Conservation (phyloP, 2,329 filamentous ascomycete genomes). For the Colletotrichum spinosum region DNA sequence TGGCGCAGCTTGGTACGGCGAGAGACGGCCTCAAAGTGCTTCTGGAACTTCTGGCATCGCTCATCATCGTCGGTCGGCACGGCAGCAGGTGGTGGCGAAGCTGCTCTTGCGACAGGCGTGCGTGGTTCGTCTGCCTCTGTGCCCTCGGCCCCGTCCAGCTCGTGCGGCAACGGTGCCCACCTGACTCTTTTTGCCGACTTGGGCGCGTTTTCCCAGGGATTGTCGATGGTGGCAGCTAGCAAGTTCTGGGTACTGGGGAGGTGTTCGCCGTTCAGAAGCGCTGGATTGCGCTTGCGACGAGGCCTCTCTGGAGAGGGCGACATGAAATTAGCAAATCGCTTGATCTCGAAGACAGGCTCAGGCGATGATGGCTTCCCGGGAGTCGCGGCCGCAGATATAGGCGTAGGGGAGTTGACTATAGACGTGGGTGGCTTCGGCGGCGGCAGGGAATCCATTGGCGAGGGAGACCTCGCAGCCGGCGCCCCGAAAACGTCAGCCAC, state of each 20-base stretch:
- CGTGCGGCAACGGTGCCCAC: constrained; percentile 50
- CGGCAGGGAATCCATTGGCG: constrained; percentile 1
- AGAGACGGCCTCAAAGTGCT: constrained; percentile 61
- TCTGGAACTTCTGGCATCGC: constrained; percentile 57
- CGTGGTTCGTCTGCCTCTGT: constrained; percentile 27
- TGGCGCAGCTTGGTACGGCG: constrained; percentile 46
- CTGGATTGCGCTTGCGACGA: constrained; percentile 37
- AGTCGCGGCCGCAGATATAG: constrained; percentile 40
- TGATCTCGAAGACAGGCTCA: constrained; percentile 61
- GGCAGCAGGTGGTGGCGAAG: constrained; percentile 59
- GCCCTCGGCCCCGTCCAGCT: constrained; percentile 41
- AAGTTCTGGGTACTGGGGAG: constrained; percentile 49
- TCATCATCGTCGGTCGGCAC: constrained; percentile 49
- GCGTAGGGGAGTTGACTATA: constrained; percentile 11
- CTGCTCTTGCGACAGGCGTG: constrained; percentile 12
- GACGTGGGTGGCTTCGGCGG: background rate
- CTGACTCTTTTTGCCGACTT: constrained; percentile 48
- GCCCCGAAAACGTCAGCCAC: background rate
- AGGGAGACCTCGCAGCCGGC: constrained; percentile 3
- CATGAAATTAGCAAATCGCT: constrained; percentile 65
- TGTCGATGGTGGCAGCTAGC: constrained; percentile 49
- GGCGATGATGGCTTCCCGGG: constrained; percentile 51
- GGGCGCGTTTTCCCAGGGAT: constrained; percentile 44
- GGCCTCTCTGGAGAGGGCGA: constrained; percentile 59
- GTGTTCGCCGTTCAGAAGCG: constrained; percentile 40